Conservation (phyloP, 2,329 filamentous ascomycete genomes). For the Botrytis sinoallii region DNA sequence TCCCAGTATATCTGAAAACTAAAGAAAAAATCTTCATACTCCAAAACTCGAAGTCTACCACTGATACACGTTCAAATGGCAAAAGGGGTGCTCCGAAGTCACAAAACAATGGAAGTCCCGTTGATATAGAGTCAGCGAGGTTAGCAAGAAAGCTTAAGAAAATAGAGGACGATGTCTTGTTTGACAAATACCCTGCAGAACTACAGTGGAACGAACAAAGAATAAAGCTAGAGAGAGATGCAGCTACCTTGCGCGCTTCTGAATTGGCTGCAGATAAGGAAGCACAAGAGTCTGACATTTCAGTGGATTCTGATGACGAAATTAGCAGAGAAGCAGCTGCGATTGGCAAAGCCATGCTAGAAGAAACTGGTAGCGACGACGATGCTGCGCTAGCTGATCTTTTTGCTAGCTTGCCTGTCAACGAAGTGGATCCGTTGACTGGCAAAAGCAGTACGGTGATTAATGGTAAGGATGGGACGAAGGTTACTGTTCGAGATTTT, state of each 20-base stretch:
- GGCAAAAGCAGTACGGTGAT: constrained; percentile 58
- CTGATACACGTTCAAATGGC: constrained; percentile 34
- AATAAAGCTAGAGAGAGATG: constrained; percentile 60
- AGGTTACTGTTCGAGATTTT: constrained; percentile 73
- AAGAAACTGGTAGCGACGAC: constrained; percentile 50
- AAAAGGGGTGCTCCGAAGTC: constrained; percentile 22
- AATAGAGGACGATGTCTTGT: constrained; percentile 75
- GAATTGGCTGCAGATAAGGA: constrained; percentile 28
- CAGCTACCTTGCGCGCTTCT: constrained; percentile 46
- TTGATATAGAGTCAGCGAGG: constrained; percentile 52
- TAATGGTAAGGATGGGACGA: constrained; percentile 50
- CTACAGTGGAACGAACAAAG: constrained; percentile 60
- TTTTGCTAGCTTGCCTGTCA: constrained; percentile 59
- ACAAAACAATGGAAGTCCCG: constrained; percentile 21
- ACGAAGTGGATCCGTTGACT: constrained; percentile 55
- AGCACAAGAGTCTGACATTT: constrained; percentile 29
- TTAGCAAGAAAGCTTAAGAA: constrained; percentile 70
- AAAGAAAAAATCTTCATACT: constrained; percentile 66
- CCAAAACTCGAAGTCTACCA: constrained; percentile 49
- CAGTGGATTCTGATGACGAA: constrained; percentile 44
- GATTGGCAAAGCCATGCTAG: constrained; percentile 57
- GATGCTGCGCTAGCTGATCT: constrained; percentile 54
- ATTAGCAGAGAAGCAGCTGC: constrained; percentile 55
- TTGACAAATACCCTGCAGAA: constrained; percentile 65
- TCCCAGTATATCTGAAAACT: constrained; percentile 73